Base-by-base conservation (phyloP, 345 rosid species). In the Pistacia integerrima region DNA sequence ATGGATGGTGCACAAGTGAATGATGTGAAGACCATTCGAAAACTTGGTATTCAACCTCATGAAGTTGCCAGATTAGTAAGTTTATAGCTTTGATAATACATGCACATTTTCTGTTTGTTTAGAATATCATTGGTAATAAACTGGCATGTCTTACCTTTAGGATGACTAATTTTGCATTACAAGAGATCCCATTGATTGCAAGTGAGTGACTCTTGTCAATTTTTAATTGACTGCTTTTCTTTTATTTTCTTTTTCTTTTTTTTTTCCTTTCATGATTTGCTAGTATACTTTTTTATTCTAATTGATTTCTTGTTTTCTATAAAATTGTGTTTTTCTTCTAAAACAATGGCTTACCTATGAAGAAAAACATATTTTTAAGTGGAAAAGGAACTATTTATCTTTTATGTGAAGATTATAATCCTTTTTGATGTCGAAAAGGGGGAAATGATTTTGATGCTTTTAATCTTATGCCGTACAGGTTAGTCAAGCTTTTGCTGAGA, bases 1-100 rank as follows among this genome's bases (percentile, higher is more conserved):
- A 92, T 96, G 74, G 99, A 96, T 65, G 98, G 94, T 82, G 97
- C 90, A 63, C 93, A 90, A 80, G 88, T 93, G 75, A 86, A 88
- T 77, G 97, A 96, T 73, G 88, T 93, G 82, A 90, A 80, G 85
- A 67, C 83, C 74, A 89, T 96, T 60, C 87, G 5, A 77, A 83
- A 73, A 82, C 96, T 96, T 83, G 94, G 97, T 58, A 88, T 96
- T 75, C 92, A 75, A 74, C 94, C 93, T 1, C 75, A 79, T 63
- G 97, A 96, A 68, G 94, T 96, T 79, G 86, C 98, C 58, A 88
- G 77, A 82, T 86, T 96, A 62, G 99, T 92, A 91, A 90, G 94
- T 85, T 60, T 61, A 68, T 66, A 22, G 60, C 56, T 56, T 64
- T 70, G 63, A 64, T 57, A 69, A 74, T 33, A 17, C 36, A 59